These are phyloP conservation scores for Gentiana straminea DNA, from an alignment of 257 asterid genomes.

Conservation along the genomic window DNA sequence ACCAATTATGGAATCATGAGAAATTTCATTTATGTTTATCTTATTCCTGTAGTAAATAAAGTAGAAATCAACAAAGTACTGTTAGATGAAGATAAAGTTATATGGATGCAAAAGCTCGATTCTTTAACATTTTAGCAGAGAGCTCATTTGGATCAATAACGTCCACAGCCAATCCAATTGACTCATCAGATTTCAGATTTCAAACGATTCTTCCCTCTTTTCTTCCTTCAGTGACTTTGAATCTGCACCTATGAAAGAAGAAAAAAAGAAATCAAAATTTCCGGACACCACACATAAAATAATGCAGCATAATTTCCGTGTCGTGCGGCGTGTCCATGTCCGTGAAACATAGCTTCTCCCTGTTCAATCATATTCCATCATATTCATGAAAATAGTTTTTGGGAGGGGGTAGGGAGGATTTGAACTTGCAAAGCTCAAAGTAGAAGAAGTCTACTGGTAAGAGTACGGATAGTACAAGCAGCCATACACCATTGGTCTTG, in stretches of 20 bases:
- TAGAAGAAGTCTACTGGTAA: constrained; percentile 67
- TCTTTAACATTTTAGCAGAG: constrained; percentile 85
- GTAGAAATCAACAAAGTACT: constrained; percentile 9
- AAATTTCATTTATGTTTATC: constrained; percentile 88
- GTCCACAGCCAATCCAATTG: constrained; percentile 91
- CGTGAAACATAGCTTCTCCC: no score
- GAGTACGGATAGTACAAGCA: constrained; percentile 78
- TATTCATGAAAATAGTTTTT: not conserved
- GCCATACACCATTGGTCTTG: constrained; percentile 99
- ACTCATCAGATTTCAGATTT: constrained; percentile 64
- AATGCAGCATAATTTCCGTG: no score
- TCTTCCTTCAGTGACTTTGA: constrained; percentile 91
- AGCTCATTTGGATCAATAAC: constrained; percentile 91
- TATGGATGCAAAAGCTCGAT: constrained; percentile 30
- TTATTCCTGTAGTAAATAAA: constrained; percentile 45
- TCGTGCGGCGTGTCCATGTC: no score
- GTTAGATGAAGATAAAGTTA: constrained; percentile 2
- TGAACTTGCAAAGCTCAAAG: constrained; percentile 82
- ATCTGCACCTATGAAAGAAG: constrained; percentile 33
- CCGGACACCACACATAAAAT: no score
- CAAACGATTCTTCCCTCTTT: constrained; percentile 91
- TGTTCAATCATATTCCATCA: not conserved
- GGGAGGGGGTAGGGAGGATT: not conserved
- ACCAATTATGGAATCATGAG: constrained; percentile 92
- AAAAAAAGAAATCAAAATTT: constrained; percentile 3